Conservation (phyloP, 2,329 filamentous ascomycete genomes). For the Exophiala phaeomuriformis region DNA sequence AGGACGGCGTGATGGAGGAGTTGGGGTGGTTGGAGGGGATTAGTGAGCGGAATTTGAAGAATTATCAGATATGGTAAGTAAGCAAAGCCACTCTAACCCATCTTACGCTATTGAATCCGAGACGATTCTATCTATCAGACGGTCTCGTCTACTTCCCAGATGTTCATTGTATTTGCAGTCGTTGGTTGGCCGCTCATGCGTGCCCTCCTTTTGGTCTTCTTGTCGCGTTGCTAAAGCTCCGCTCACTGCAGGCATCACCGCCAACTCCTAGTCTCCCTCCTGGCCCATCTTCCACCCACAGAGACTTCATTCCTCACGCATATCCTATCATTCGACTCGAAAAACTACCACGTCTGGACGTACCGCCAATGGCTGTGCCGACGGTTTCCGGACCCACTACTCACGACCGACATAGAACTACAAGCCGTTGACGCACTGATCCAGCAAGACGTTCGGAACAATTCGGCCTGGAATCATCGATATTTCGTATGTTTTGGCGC, state of each 20-base stretch:
- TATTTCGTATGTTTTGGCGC: slow-evolving; percentile 82
- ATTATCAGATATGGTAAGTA: slow-evolving; percentile 87
- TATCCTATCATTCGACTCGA: slow-evolving; percentile 80
- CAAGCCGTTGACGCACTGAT: slow-evolving; percentile 65
- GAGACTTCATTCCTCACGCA: slow-evolving; percentile 69
- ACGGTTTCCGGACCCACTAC: slow-evolving; percentile 40
- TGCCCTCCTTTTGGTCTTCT: neutral
- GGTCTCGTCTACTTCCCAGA: too few relatives aligned
- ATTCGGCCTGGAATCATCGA: slow-evolving; percentile 94
- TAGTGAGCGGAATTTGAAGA: slow-evolving; percentile 80
- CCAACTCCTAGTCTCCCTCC: slow-evolving; percentile 49
- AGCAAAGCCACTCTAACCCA: neutral
- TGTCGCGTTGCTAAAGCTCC: slow-evolving; percentile 58
- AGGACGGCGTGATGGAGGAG: slow-evolving; percentile 48
- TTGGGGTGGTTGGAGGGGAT: slow-evolving; percentile 79
- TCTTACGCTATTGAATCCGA: neutral
- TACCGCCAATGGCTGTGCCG: slow-evolving; percentile 77
- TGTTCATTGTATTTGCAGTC: neutral
- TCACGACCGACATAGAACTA: slow-evolving; percentile 52
- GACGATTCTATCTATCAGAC: too few relatives aligned
- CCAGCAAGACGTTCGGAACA: slow-evolving; percentile 78
- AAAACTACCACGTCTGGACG: slow-evolving; percentile 98
- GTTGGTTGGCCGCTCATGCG: too few relatives aligned
- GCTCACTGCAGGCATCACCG: slow-evolving; percentile 55
- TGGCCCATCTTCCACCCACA: slow-evolving; percentile 51